phyloP scores from a whole-genome alignment of 1,284 basidiomycete species.

The Puccinia novopanici region DNA sequence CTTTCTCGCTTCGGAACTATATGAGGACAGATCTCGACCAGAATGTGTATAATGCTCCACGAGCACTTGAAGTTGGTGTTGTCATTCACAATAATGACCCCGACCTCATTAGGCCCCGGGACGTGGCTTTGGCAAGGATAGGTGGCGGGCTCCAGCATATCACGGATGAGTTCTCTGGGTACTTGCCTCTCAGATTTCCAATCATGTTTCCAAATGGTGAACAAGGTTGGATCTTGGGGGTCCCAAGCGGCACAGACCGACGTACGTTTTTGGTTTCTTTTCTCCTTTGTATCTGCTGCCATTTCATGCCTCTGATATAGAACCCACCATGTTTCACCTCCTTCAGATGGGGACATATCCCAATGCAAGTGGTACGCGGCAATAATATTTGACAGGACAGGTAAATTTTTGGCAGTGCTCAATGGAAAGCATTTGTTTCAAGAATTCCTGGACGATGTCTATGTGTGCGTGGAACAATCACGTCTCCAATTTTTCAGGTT shows the following conservation, averaged over 20 bases:
- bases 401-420: too few species aligned
- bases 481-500: too few species aligned
- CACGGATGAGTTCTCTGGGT: constrained; percentile 4
- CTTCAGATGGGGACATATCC: too few species aligned
- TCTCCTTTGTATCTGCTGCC: too few species aligned
- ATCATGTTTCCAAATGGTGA: constrained; percentile 27
- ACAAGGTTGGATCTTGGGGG: constrained; percentile 12
- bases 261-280: too few species aligned
- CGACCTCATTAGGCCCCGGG: not conserved
- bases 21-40: not conserved
- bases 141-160: not conserved
- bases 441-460: too few species aligned
- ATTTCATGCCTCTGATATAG: too few species aligned
- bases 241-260: not conserved
- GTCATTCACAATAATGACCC: not conserved
- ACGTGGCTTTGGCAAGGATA: not conserved
- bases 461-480: too few species aligned
- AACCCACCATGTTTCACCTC: too few species aligned
- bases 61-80: not conserved
- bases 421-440: too few species aligned
- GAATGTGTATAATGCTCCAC: not conserved
- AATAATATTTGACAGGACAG: too few species aligned
- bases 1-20: not conserved
- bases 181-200: constrained; percentile 14
- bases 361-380: too few species aligned